These are phyloP conservation scores for Xylariales sp. DNA, from an alignment of 2,329 filamentous ascomycete species.

Conservation along the genomic window DNA sequence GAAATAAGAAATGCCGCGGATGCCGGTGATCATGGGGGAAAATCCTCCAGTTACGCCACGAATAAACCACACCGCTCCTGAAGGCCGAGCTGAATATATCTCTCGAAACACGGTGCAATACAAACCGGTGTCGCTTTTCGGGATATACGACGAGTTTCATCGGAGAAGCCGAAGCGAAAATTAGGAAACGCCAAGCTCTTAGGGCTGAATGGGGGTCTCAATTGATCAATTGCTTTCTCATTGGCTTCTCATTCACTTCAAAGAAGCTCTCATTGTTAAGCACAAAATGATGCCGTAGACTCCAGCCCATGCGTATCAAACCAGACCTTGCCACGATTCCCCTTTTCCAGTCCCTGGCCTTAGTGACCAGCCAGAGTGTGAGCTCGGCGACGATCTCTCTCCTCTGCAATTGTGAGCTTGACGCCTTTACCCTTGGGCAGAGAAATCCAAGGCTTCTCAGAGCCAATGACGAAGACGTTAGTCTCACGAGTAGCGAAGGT, in stretches of 20 bases:
- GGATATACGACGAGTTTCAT: too few species aligned
- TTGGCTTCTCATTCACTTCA: slow-evolving; percentile 26
- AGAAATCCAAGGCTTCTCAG: slow-evolving; percentile 98
- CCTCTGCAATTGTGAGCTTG: slow-evolving; percentile 98
- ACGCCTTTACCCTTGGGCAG: slow-evolving; percentile 99
- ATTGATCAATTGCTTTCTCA: slow-evolving; percentile 30
- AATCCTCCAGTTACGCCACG: too few species aligned
- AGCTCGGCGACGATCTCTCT: slow-evolving; percentile 95
- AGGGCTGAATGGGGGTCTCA: slow-evolving; percentile 12
- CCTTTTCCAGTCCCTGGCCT: slow-evolving; percentile 26
- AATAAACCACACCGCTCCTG: too few species aligned
- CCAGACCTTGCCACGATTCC: slow-evolving; percentile 23
- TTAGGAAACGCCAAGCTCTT: background rate
- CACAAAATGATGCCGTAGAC: slow-evolving; percentile 29
- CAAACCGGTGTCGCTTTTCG: too few species aligned
- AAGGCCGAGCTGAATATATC: too few species aligned
- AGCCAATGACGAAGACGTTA: slow-evolving; percentile 99
- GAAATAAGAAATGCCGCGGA: too few species aligned
- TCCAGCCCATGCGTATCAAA: slow-evolving; percentile 29
- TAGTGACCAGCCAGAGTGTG: slow-evolving; percentile 46
- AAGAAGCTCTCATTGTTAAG: slow-evolving; percentile 20
- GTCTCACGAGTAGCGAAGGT: slow-evolving; percentile 97
- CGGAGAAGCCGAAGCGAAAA: too few species aligned
- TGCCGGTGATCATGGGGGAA: too few species aligned
- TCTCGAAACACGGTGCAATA: too few species aligned